Conservation (phyloP, 495 filamentous ascomycete species). For the Penicillium angulare region DNA sequence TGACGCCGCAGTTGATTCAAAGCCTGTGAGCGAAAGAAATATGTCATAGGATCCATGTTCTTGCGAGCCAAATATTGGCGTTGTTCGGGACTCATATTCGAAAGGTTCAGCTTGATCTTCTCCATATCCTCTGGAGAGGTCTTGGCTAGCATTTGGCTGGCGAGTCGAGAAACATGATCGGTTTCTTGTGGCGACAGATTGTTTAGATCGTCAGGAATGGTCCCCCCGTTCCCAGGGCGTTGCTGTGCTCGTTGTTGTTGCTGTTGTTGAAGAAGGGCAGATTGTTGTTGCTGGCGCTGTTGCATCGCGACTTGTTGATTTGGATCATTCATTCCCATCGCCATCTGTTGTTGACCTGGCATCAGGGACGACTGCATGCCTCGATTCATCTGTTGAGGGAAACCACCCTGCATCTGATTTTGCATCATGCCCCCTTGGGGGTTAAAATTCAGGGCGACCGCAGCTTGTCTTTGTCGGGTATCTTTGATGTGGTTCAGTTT, state of each 20-base stretch:
- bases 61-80: slow-evolving; percentile 38
- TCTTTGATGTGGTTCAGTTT: slow-evolving; percentile 50
- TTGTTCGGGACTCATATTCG: slow-evolving; percentile 46
- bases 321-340: slow-evolving; percentile 46
- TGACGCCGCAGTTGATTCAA: slow-evolving; percentile 36
- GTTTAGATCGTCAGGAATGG: slow-evolving; percentile 38
- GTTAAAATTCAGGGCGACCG: slow-evolving; percentile 43
- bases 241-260: slow-evolving; percentile 34
- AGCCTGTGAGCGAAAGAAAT: slow-evolving; percentile 51
- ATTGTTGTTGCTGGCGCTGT: slow-evolving; percentile 29
- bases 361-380: slow-evolving; percentile 54
- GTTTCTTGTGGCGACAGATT: slow-evolving; percentile 40
- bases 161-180: slow-evolving; percentile 42
- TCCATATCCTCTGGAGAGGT: slow-evolving; percentile 43
- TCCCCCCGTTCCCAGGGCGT: slow-evolving; percentile 26
- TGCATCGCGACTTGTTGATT: slow-evolving; percentile 41
- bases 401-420: slow-evolving; percentile 38
- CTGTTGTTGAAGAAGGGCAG: slow-evolving; percentile 29
- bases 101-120: slow-evolving; percentile 41
- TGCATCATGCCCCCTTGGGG: slow-evolving; percentile 42
- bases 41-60: slow-evolving; percentile 47
- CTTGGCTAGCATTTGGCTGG: slow-evolving; percentile 38
- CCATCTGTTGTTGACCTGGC: slow-evolving; percentile 41
- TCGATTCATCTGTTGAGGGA: slow-evolving; percentile 53
- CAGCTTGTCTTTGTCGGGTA: slow-evolving; percentile 45